These are phyloP conservation scores for Agaricus sinodeliciosus DNA, from an alignment of 768 basidiomycete genomes.

Conservation along the genomic window DNA sequence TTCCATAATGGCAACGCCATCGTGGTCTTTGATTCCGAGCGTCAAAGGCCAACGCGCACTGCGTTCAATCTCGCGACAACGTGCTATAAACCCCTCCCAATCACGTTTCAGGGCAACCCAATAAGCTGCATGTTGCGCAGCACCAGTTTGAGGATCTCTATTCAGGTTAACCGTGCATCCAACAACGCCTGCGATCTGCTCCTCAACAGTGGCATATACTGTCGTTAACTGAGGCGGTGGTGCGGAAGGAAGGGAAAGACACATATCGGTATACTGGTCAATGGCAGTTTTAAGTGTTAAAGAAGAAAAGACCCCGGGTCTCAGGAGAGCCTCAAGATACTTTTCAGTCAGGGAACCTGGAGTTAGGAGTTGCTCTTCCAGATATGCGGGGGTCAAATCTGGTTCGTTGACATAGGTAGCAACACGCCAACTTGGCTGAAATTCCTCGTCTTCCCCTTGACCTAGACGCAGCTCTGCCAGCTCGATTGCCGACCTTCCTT, in stretches of 20 bases:
- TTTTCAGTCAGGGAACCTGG: slow-evolving; percentile 70
- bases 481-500: slow-evolving; percentile 70
- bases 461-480: slow-evolving; percentile 40
- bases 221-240: slow-evolving; percentile 50
- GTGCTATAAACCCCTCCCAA: slow-evolving; percentile 93
- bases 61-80: slow-evolving; percentile 87
- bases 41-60: slow-evolving; percentile 76
- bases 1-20: slow-evolving; percentile 60
- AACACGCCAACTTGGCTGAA: slow-evolving; percentile 40
- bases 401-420: slow-evolving; percentile 62
- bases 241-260: slow-evolving; percentile 57
- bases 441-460: slow-evolving; percentile 23
- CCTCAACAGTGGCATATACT: slow-evolving; percentile 59
- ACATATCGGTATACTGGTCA: slow-evolving; percentile 72
- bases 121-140: slow-evolving; percentile 69
- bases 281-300: slow-evolving; percentile 78
- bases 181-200: slow-evolving; percentile 78
- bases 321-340: slow-evolving; percentile 78
- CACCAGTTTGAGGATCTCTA: slow-evolving; percentile 72
- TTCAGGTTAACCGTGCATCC: slow-evolving; percentile 78
- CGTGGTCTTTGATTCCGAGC: slow-evolving; percentile 41
- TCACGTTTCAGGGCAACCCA: slow-evolving; percentile 84
- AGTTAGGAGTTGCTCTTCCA: slow-evolving; percentile 74
- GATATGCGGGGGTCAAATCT: slow-evolving; percentile 77
- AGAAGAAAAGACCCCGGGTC: slow-evolving; percentile 83